Evolutionary conservation across 176 grass and related monocot species (phyloP).

Genomic region (maize (Zea mays)): Zm-B73-REFERENCE-NAM-5.0 NC_050096.1:267832001-267832500

Average conservation of each 20-base stretch:
- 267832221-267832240: background rate
- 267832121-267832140: background rate
- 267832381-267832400: background rate
- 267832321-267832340: background rate
- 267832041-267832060: background rate
- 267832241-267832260: background rate
- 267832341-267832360: background rate
- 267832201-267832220: background rate
- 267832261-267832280: background rate
- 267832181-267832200: background rate
- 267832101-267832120: background rate
- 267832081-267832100: background rate
- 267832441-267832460: slow-evolving; percentile 5
- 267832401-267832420: slow-evolving; percentile 27
- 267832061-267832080: background rate
- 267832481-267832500: slow-evolving; percentile 95
- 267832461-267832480: slow-evolving; percentile 44
- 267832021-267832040: background rate
- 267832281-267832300: background rate
- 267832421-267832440: slow-evolving; percentile 9
- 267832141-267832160: background rate
- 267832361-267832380: background rate
- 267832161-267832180: background rate
- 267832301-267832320: background rate
- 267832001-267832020: background rate